Conservation (phyloP, 2,329 filamentous ascomycete species). For the Paraconiothyrium brasiliense region DNA sequence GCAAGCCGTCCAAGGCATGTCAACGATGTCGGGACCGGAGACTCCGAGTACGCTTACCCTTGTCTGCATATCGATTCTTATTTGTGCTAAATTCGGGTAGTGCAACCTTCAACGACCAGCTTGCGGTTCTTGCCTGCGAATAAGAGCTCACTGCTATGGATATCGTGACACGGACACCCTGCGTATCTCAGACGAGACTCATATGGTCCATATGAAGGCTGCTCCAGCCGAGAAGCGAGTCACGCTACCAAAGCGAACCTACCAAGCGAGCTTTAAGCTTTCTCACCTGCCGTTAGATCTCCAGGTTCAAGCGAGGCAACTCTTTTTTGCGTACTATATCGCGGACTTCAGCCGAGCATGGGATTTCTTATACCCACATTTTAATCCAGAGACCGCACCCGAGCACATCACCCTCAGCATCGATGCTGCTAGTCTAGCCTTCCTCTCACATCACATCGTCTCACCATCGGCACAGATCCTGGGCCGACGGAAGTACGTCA, state of each 20-base stretch:
- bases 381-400: constrained; percentile 22
- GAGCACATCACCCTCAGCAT: constrained; percentile 36
- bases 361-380: constrained; percentile 33
- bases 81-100: constrained; percentile 21
- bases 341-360: constrained; percentile 35
- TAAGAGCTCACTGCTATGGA: constrained; percentile 27
- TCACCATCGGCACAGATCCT: constrained; percentile 29
- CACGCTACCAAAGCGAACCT: background rate
- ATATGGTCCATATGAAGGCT: constrained; percentile 29
- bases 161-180: constrained; percentile 37
- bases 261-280: constrained; percentile 10
- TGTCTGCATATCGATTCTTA: too few relatives aligned
- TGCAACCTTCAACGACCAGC: constrained; percentile 34
- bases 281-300: constrained; percentile 29
- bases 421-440: constrained; percentile 41
- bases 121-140: constrained; percentile 36
- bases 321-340: constrained; percentile 40
- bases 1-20: constrained; percentile 32
- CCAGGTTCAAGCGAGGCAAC: constrained; percentile 27
- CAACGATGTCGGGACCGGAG: constrained; percentile 30
- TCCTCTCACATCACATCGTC: constrained; percentile 32
- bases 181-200: constrained; percentile 36
- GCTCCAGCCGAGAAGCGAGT: constrained; percentile 5
- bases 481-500: constrained; percentile 34
- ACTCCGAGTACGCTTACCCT: constrained; percentile 23